Evolutionary conservation across 2,329 filamentous ascomycete species (phyloP), one percentile per base, ranked within the genome.

Genomic region (Scleromitrula shiraiana): DNA sequence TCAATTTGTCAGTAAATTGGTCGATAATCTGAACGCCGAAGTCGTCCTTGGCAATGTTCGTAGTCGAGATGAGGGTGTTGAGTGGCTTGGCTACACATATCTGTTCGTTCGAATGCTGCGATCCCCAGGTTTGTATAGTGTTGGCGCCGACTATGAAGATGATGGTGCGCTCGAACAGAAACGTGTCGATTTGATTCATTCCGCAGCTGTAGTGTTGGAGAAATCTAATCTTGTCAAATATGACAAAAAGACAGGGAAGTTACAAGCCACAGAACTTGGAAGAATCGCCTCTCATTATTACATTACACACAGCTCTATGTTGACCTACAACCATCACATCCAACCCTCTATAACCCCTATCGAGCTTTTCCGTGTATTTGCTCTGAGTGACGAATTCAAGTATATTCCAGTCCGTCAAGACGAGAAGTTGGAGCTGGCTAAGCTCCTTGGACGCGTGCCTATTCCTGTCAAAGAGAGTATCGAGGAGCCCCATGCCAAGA

Each of bases 11-110:
- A 91, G 88, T 68, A 90, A 88, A 61, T 71, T 98, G 41, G 89
- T 93, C 2, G 93, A 98, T 69, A 97, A 96, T 55, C 74, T 98
- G 54, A 98, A 98, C 59, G 93, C 93, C 2, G 93, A 98, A 64
- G 77, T 98, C 60, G 94, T 98, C 8, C 76, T 98, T 17, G 93
- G 93, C 43, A 98, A 95, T 60, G 80, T 98, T 22, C 82, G 91
- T 48, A 90, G 76, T 52, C 82, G 94, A 50, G 91, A 98, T 57
- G 93, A 98, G 63, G 93, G 86, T 58, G 93, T 98, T n/a, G 90
- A 98, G 64, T 98, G 93, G 93, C 78, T 98, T 27, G 91, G 93
- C 10, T 98, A 98, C 67, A 96, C 91, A 0, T 98, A 98, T 65
- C 80, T 98, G 15, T 98, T 95, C 62, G 88, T 98, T 46, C 86